Evolutionary conservation across 768 basidiomycete species (phyloP), one percentile per base, ranked within the genome.

Genomic region (Tricholoma terreum): DNA sequence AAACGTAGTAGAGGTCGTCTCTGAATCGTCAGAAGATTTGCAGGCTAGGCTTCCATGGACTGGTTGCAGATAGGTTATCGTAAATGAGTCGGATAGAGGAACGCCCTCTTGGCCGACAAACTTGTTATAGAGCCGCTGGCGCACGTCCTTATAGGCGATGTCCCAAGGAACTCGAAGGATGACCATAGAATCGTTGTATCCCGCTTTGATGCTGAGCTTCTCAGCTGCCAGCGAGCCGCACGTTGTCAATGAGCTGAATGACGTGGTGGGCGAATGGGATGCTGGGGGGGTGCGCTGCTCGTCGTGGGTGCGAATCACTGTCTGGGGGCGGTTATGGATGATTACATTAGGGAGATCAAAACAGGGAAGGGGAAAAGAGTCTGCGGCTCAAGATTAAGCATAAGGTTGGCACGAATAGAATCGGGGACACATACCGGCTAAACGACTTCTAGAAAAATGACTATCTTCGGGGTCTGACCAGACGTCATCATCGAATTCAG

Each of bases 91-190:
- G 0, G 77, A 77, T 21, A 90, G 79, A 11, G 77, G 73, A 42
- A 84, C 61, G 49, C 78, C 79, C 67, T 85, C 86, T 63, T 84
- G 81, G 21, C 77, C 75, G n/a, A 80, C 77, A 65, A 91, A 85
- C 63, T 89, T 90, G 54, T 85, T 81, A 59, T 80, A 80, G 22
- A 92, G 72, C 49, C 80, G 79, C 52, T 73, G 72, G 57, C 85
- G 84, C 14, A 90, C 63, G 45, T 84, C 83, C 15, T 69, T 63
- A 55, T 84, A 79, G n/a, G 77, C 43, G 57, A 76, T 74, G 40
- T 75, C 71, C 59, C 76, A 77, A 11, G 80, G 69, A 7, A 80
- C 70, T 43, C 86, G 84, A 51, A 91, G 77, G 58, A 87, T 71
- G 63, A 91, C 77, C 59, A 87, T 85, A 24, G 79, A 74, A 59